Percentiles rank a stretch among this genome's conserved stretches.
phyloP scores from a whole-genome alignment of 2,329 filamentous ascomycete species.

The Aspergillus intermedius region DNA sequence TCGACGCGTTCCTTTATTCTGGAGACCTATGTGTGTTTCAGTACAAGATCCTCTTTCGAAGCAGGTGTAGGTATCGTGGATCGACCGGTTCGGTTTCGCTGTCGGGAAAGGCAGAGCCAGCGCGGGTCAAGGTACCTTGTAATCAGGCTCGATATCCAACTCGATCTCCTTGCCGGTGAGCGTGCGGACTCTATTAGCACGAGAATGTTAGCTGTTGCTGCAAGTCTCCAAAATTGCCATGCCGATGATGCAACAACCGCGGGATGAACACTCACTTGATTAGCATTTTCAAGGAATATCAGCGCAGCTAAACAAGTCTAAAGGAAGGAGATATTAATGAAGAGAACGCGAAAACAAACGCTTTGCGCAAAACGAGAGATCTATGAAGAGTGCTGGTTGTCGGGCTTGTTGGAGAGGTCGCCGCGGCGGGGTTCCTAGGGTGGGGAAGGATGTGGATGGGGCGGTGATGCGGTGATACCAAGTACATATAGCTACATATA shows the following conservation, averaged over 20 bases:
- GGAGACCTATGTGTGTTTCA: constrained; percentile 57
- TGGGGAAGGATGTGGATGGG: constrained; percentile 16
- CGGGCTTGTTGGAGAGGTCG: constrained; percentile 5
- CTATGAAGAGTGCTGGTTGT: neutral
- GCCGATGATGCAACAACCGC: constrained; percentile 13
- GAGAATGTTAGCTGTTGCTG: constrained; percentile 10
- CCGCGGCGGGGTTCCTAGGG: constrained; percentile 22
- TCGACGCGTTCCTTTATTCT: constrained; percentile 99
- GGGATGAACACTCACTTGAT: constrained; percentile 41
- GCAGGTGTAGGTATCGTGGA: neutral
- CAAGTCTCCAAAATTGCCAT: constrained; percentile 2
- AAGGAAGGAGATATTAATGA: neutral
- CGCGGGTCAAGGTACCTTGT: constrained; percentile 58
- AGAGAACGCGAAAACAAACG: neutral
- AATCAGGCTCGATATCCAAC: constrained; percentile 89
- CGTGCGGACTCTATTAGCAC: constrained; percentile 70
- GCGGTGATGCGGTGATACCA: too few relatives aligned
- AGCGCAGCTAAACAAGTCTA: neutral
- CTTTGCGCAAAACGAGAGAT: neutral
- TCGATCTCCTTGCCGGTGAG: constrained; percentile 98
- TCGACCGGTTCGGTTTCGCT: neutral
- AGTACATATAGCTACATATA: too few relatives aligned
- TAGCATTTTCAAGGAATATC: constrained; percentile 36
- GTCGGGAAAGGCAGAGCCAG: neutral
- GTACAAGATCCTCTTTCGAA: neutral